Percentiles rank a stretch among this genome's conserved stretches.
phyloP scores from a whole-genome alignment of 148 eudicot genomes.

The Nepenthes mirabilis region DNA sequence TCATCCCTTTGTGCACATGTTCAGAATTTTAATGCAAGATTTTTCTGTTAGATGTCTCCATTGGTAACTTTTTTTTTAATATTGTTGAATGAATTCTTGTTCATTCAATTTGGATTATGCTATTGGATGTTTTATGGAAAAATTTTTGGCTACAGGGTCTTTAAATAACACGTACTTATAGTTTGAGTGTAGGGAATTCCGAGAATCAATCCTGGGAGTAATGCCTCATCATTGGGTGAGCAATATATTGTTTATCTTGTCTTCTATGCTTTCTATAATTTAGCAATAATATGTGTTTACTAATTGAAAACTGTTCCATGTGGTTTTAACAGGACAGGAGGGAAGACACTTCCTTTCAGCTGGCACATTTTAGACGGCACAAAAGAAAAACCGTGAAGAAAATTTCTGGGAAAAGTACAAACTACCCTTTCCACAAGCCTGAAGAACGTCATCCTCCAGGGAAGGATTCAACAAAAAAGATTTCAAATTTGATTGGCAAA shows the following conservation, averaged over 20 bases:
- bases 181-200: constrained; percentile 95
- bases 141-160: constrained; percentile 1
- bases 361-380: constrained; percentile 86
- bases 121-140: constrained; percentile 1
- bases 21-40: too few relatives aligned
- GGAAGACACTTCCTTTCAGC: constrained; percentile 74
- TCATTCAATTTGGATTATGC: neutral
- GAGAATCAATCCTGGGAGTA: constrained; percentile 90
- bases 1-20: too few relatives aligned
- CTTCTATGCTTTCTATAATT: neutral
- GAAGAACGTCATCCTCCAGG: constrained; percentile 93
- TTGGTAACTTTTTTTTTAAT: too few relatives aligned
- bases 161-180: constrained; percentile 23
- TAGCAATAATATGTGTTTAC: neutral
- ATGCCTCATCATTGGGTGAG: constrained; percentile 99
- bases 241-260: neutral
- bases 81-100: neutral
- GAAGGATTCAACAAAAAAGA: constrained; percentile 75
- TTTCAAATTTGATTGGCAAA: constrained; percentile 75
- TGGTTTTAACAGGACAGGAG: constrained; percentile 67
- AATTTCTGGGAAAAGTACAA: constrained; percentile 55
- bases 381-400: constrained; percentile 78
- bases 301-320: constrained; percentile 7
- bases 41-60: too few relatives aligned
- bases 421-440: constrained; percentile 78